Percentiles rank a stretch among this genome's conserved stretches.
phyloP scores from a whole-genome alignment of 208 protist species.

The Leishmania guyanensis region DNA sequence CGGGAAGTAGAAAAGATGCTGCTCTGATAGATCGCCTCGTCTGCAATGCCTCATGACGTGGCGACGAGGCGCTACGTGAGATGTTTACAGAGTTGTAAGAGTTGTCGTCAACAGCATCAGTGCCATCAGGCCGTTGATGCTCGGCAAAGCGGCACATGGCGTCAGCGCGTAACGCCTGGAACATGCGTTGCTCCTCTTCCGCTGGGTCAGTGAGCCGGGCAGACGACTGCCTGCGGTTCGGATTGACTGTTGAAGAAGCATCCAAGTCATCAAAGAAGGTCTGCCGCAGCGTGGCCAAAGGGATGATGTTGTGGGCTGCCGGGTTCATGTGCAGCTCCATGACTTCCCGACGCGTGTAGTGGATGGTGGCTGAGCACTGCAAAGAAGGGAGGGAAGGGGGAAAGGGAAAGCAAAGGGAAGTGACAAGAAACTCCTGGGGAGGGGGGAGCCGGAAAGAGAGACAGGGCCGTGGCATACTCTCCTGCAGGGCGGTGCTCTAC shows the following conservation, averaged over 20 bases:
- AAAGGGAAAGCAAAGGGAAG: not conserved
- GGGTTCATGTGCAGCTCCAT: slow-evolving; percentile 27
- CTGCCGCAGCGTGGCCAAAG: slow-evolving; percentile 40
- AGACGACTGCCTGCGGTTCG: slow-evolving; percentile 31
- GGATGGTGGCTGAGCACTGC: not conserved
- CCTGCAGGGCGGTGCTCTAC: not conserved
- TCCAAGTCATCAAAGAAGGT: slow-evolving; percentile 62
- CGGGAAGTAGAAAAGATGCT: not conserved
- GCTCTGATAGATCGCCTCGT: not conserved
- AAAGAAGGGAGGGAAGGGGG: not conserved
- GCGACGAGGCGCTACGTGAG: slow-evolving; percentile 1
- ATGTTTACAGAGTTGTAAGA: slow-evolving; percentile 12
- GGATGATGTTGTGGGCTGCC: slow-evolving; percentile 25
- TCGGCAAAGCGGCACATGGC: slow-evolving; percentile 15
- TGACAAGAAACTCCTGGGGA: too few relatives aligned
- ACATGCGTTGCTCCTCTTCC: slow-evolving; percentile 25
- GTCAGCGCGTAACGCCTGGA: slow-evolving; percentile 13
- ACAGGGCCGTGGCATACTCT: not conserved
- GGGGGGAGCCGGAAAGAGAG: not conserved
- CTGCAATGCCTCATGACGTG: slow-evolving; percentile 6
- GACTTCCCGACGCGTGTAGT: slow-evolving; percentile 17
- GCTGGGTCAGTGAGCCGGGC: slow-evolving; percentile 3
- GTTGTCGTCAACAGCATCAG: not conserved
- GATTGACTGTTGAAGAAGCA: slow-evolving; percentile 57
- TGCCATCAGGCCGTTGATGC: slow-evolving; percentile 6